Percentiles rank a stretch among this genome's conserved stretches.
These are phyloP conservation scores for Paracamarosporium sp. DNA, from an alignment of 2,329 filamentous ascomycete genomes.

Conservation along the genomic window DNA sequence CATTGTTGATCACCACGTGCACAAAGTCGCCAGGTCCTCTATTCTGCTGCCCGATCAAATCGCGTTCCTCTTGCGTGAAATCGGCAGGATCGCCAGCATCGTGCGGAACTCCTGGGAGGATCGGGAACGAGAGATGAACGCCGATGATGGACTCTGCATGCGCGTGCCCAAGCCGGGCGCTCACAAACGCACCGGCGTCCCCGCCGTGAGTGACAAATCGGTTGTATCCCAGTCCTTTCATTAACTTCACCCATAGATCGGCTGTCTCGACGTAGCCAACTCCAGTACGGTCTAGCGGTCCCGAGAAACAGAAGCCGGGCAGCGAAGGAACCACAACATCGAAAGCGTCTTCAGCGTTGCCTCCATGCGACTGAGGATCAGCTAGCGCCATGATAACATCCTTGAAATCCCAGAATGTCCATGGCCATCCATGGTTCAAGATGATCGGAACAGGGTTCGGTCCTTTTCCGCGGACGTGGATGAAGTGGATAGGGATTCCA, in stretches of 20 bases:
- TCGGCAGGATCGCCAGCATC: not conserved
- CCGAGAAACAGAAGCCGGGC: slow-evolving; percentile 14
- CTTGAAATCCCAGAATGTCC: slow-evolving; percentile 13
- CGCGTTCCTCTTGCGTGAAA: not conserved
- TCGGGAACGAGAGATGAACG: slow-evolving; percentile 9
- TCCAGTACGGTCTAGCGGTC: slow-evolving; percentile 1
- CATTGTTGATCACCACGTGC: slow-evolving; percentile 5
- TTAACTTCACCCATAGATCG: slow-evolving; percentile 14
- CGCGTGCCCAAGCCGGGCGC: slow-evolving; percentile 11
- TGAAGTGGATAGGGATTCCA: slow-evolving; percentile 13
- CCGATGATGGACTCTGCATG: slow-evolving; percentile 13
- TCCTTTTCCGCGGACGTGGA: slow-evolving; percentile 11
- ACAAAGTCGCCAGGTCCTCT: slow-evolving; percentile 1
- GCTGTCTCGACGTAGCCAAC: slow-evolving; percentile 11
- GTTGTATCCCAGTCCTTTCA: slow-evolving; percentile 9
- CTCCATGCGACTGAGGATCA: slow-evolving; percentile 4
- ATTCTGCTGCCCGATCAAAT: not conserved
- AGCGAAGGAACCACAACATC: slow-evolving; percentile 13
- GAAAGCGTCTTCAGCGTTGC: slow-evolving; percentile 11
- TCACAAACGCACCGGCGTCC: slow-evolving; percentile 15
- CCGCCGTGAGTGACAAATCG: slow-evolving; percentile 15
- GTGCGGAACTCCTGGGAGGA: slow-evolving; percentile 4
- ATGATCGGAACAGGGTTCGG: slow-evolving; percentile 11
- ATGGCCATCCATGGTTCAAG: slow-evolving; percentile 16
- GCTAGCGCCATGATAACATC: slow-evolving; percentile 10